Conservation (phyloP, 805 yeast genomes). For the Ogataea nitratoaversa region DNA sequence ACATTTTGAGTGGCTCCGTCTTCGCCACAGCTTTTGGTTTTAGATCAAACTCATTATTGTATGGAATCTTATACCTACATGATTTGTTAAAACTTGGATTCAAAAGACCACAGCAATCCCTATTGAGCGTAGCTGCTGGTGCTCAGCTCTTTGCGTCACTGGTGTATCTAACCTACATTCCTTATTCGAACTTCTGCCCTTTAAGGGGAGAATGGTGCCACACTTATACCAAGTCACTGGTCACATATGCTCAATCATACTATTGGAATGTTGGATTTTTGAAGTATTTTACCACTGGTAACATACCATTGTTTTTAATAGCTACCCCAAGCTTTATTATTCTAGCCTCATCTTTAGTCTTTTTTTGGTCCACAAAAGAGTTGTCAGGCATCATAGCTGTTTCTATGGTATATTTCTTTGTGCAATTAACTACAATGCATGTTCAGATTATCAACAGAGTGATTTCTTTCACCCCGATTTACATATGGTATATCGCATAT, state of each 20-base stretch:
- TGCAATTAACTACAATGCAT: conserved; percentile 65
- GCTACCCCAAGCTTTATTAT: conserved; percentile 63
- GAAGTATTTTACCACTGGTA: conserved; percentile 75
- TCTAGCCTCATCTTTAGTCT: conserved; percentile 36
- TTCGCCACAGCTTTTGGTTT: conserved; percentile 57
- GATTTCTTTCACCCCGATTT: conserved; percentile 70
- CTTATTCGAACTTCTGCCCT: conserved; percentile 64
- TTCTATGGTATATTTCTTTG: conserved; percentile 40
- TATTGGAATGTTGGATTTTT: conserved; percentile 88
- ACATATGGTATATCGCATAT: conserved; percentile 63
- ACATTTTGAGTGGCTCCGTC: conserved; percentile 47
- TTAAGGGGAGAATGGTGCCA: conserved; percentile 77
- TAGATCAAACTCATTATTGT: conserved; percentile 70
- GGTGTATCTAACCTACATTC: conserved; percentile 42
- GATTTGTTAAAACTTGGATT: conserved; percentile 40
- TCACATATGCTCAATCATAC: conserved; percentile 64
- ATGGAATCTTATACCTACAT: conserved; percentile 62
- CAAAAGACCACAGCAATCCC: conserved; percentile 10
- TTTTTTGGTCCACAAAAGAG: conserved; percentile 27
- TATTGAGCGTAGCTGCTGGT: conserved; percentile 52
- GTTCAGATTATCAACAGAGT: conserved; percentile 83
- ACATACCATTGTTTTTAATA: conserved; percentile 77
- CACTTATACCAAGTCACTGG: conserved; percentile 51
- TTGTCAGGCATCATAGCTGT: conserved; percentile 39
- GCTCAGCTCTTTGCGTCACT: conserved; percentile 43